Evolutionary conservation across 1,284 basidiomycete species (phyloP).

Genomic region (Lentinula novae-zelandiae): DNA sequence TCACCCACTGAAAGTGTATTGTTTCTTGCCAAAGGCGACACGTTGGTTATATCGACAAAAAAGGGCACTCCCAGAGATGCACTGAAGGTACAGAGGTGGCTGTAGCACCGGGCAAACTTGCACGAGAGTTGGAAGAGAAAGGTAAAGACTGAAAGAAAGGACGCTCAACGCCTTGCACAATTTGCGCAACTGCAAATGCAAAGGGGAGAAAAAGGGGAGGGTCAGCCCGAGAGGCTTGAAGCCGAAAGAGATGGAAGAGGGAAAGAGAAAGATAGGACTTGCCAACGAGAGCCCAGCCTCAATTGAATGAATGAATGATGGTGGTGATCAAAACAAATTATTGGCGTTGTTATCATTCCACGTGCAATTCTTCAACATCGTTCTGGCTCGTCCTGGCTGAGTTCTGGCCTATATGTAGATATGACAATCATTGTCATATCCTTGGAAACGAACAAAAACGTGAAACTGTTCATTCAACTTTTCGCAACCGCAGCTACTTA

Average conservation of each 20-base stretch:
- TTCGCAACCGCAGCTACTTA: neutral
- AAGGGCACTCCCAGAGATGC: constrained; percentile 17
- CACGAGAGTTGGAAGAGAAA: constrained; percentile 17
- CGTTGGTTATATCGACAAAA: neutral
- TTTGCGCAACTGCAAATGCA: constrained; percentile 35
- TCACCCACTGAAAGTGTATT: constrained; percentile 2
- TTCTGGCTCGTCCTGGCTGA: neutral
- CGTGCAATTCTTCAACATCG: neutral
- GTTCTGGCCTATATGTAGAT: neutral
- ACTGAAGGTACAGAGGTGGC: constrained; percentile 25
- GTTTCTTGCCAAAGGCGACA: neutral
- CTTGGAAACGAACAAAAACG: neutral
- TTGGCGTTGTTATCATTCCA: neutral
- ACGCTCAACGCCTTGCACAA: constrained; percentile 59
- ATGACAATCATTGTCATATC: neutral
- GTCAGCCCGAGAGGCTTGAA: constrained; percentile 23
- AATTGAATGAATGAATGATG: constrained; percentile 5
- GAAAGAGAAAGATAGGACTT: constrained; percentile 10
- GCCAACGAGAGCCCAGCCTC: constrained; percentile 6
- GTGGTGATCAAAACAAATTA: neutral
- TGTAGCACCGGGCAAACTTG: constrained; percentile 23
- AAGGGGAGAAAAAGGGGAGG: constrained; percentile 20
- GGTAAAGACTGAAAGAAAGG: constrained; percentile 23
- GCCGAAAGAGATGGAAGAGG: constrained; percentile 22
- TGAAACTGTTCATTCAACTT: neutral